Evolutionary conservation across 2,329 filamentous ascomycete species (phyloP), one percentile per base, ranked within the genome.

Genomic region (Cytospora chrysosperma): DNA sequence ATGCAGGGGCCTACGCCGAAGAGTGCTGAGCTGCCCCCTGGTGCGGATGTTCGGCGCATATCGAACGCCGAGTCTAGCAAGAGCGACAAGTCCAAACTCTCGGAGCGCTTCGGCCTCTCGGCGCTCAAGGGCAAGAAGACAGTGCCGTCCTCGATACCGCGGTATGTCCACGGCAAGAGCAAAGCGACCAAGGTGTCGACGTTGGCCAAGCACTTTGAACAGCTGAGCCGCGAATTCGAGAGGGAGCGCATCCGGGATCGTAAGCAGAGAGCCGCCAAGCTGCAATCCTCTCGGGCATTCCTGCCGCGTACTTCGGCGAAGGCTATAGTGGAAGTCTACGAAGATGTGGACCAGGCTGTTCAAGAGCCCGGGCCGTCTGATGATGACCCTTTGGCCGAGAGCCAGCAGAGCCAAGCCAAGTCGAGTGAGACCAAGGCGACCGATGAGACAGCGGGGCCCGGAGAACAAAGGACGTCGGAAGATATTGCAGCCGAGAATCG

Each of bases 161-260:
- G 95, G 34, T 95, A 95, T 28, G 86, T 97, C 30, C 87, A 90
- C 57, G 72, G 74, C 56, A 91, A 88, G 72, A 88, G 84, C 69
- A 88, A 87, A 68, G 84, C 88, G 59, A 86, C 91, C 4, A 91
- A 90, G 70, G 95, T 99, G 2, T 96, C 93, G 10, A 93, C 89
- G n/a, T 82, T 99, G 56, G 92, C 95, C 21, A 92, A 92, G 69
- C 95, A 98, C 74, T 98, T 99, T 72, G 96, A 99, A 75, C 93
- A 98, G 74, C 82, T 99, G 62, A 97, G 93, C 70, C 89, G 93
- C 27, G 96, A 99, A 72, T 99, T 99, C 69, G 93, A 97, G 72
- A 96, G 94, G 70, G 94, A 99, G 76, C 86, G 95, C 52, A 85
- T 96, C 69, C 89, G 91, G 56, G 94, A 98, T 74, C 87, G 91